A percentile compares a stretch with the other conserved stretches of the same genome.
Evolutionary conservation across 306 rosid genomes (phyloP).

Genomic region (Cucurbita ficifolia): DNA sequence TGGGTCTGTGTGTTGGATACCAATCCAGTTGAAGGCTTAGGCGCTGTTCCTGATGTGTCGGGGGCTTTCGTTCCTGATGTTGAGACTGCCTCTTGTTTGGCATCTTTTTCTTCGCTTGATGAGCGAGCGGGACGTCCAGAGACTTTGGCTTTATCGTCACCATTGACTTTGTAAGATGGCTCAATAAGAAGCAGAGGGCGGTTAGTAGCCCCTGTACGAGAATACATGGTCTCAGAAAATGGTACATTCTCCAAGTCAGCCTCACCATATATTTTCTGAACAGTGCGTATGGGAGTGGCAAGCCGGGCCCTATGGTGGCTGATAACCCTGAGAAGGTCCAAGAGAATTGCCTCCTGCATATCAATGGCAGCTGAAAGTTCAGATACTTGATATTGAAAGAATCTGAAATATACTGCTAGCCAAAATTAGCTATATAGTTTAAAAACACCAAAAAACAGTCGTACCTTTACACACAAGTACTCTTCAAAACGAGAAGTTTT

Average conservation of each 20-base stretch:
- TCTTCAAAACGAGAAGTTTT: constrained; percentile 93
- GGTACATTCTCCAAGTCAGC: constrained; percentile 65
- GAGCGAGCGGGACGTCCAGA: constrained; percentile 32
- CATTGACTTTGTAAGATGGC: constrained; percentile 57
- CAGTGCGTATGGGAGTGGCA: constrained; percentile 95
- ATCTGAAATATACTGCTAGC: background rate
- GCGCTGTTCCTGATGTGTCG: constrained; percentile 5
- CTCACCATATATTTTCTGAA: constrained; percentile 68
- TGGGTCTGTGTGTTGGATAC: constrained; percentile 24
- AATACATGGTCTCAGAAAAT: constrained; percentile 52
- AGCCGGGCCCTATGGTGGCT: constrained; percentile 89
- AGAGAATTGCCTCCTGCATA: constrained; percentile 77
- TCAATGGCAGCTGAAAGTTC: background rate
- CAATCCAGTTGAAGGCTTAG: constrained; percentile 26
- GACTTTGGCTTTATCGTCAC: constrained; percentile 60
- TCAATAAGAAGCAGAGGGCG: constrained; percentile 65
- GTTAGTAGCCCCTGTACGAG: constrained; percentile 34
- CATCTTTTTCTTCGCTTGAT: constrained; percentile 51
- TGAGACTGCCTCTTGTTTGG: constrained; percentile 32
- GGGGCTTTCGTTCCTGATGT: constrained; percentile 20
- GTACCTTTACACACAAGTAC: constrained; percentile 88
- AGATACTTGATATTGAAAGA: background rate
- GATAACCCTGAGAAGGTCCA: constrained; percentile 91
- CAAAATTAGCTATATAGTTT: background rate
- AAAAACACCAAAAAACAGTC: background rate